A percentile compares a stretch with the other conserved stretches of the same genome.
These are phyloP conservation scores for Sisymbrium altissimum DNA, from an alignment of 345 rosid species.

Conservation along the genomic window DNA sequence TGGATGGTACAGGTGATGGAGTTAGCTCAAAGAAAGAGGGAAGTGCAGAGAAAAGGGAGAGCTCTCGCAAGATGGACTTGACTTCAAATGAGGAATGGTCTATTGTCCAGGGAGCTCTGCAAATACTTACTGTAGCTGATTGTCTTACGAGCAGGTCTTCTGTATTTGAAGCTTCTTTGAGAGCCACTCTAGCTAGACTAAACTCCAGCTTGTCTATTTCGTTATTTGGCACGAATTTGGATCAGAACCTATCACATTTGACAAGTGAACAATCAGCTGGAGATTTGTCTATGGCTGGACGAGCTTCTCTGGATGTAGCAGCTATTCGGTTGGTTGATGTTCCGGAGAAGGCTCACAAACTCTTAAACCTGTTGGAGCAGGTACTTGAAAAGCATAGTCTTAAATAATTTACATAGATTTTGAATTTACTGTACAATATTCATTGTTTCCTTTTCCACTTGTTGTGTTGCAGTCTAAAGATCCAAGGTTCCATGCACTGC, in stretches of 20 bases:
- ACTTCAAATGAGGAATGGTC: constrained; percentile 98
- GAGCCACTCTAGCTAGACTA: constrained; percentile 88
- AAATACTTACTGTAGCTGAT: constrained; percentile 93
- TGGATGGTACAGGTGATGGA: constrained; percentile 60
- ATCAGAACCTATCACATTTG: constrained; percentile 61
- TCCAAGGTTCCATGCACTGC: constrained; percentile 95
- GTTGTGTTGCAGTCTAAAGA: constrained; percentile 77
- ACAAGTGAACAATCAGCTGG: constrained; percentile 46
- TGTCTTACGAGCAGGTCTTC: constrained; percentile 93
- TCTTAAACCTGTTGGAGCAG: constrained; percentile 87
- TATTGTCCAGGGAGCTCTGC: constrained; percentile 92
- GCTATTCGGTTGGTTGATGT: constrained; percentile 75
- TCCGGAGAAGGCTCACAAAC: constrained; percentile 82
- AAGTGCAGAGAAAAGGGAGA: constrained; percentile 45
- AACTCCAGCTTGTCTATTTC: constrained; percentile 82
- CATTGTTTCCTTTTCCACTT: not conserved
- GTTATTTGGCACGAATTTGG: constrained; percentile 63
- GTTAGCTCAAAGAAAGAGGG: constrained; percentile 58
- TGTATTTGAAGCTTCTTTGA: constrained; percentile 89
- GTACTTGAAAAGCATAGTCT: constrained; percentile 34
- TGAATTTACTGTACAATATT: not conserved
- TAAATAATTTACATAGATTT: not conserved
- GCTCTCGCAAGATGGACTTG: constrained; percentile 57
- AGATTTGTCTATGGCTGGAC: constrained; percentile 57
- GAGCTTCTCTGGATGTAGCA: constrained; percentile 91